Evolutionary conservation across 345 rosid genomes (phyloP), one percentile per base, ranked within the genome.

Genomic region (Salix brachista): DNA sequence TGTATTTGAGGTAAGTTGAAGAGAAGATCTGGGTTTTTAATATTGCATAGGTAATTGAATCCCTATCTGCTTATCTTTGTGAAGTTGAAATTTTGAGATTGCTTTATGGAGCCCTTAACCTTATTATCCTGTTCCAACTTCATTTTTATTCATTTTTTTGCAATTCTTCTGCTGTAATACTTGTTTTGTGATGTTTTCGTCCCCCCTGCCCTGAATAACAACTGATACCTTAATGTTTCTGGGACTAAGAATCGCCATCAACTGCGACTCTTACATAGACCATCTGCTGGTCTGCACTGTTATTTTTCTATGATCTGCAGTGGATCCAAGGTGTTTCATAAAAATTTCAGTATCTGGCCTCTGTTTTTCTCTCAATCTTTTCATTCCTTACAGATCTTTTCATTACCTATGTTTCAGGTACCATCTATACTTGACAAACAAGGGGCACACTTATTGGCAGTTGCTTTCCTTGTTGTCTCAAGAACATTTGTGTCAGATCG

Each of bases 401-500:
- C n/a, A 5, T 19, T 30, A 11, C 34, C 46, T 34, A 8, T 67
- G 54, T 50, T 71, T 77, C 88, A 96, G 99, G 90, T 94, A 64
- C 99, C 99, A 28, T 86, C 97, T 16, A 72, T 92, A 76, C 77
- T 96, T 77, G 98, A 96, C 83, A 94, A 88, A 84, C 99, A 96
- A 88, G 99, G 98, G 68, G 91, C 86, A 74, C 97, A 92, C 74
- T 85, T 94, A 74, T 92, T 94, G 83, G 86, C 94, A 42, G 91
- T 96, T 76, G 92, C 97, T 84, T 83, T 89, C 73, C 94, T 96
- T 79, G 98, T 96, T 58, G 83, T 94, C 78, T 91, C 97, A 28
- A 89, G 97, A 90, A 96, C 99, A 72, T 87, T 90, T 94, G 85
- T 94, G 72, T 92, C 99, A 13, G 99, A 96, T 85, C 87, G 98